Percentiles rank a stretch among this genome's conserved stretches.
Conservation (phyloP, 2,329 filamentous ascomycete genomes). For the Verticillium albo-atrum region DNA sequence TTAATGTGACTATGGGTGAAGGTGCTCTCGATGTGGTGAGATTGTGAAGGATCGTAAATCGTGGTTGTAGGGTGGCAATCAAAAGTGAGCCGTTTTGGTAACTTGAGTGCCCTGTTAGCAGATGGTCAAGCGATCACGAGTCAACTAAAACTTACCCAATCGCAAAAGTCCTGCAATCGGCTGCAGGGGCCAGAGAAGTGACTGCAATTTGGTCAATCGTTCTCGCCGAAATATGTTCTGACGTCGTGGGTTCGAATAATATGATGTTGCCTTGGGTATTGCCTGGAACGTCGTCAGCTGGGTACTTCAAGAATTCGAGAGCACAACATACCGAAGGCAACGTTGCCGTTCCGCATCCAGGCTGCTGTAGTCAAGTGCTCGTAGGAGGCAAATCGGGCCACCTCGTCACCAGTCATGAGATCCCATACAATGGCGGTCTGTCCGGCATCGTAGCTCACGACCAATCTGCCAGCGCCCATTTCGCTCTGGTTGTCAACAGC, state of each 20-base stretch:
- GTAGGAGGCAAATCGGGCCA: slow-evolving; percentile 89
- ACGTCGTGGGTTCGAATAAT: slow-evolving; percentile 87
- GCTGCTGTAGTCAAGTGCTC: slow-evolving; percentile 78
- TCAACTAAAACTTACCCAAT: slow-evolving; percentile 64
- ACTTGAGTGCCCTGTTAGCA: slow-evolving; percentile 46
- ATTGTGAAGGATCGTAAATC: slow-evolving; percentile 92
- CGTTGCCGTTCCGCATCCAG: slow-evolving; percentile 97
- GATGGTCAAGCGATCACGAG: not conserved
- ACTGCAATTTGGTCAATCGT: slow-evolving; percentile 92
- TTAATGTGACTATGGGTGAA: slow-evolving; percentile 79
- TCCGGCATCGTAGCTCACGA: slow-evolving; percentile 88
- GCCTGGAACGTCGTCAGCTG: slow-evolving; percentile 47
- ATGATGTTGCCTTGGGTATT: slow-evolving; percentile 92
- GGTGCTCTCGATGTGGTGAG: slow-evolving; percentile 79
- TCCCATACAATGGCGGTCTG: slow-evolving; percentile 97
- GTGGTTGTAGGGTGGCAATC: slow-evolving; percentile 81
- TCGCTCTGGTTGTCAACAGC: slow-evolving; percentile 91
- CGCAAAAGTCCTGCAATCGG: slow-evolving; percentile 91
- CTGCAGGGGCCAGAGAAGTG: slow-evolving; percentile 83
- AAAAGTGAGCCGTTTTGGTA: slow-evolving; percentile 94
- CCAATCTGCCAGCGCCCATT: slow-evolving; percentile 73
- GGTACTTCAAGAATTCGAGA: not conserved
- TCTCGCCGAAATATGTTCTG: slow-evolving; percentile 84
- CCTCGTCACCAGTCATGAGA: slow-evolving; percentile 82
- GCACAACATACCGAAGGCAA: slow-evolving; percentile 77